phyloP scores from a whole-genome alignment of 192 early-diverging fungal species.

The Dispira simplex region DNA sequence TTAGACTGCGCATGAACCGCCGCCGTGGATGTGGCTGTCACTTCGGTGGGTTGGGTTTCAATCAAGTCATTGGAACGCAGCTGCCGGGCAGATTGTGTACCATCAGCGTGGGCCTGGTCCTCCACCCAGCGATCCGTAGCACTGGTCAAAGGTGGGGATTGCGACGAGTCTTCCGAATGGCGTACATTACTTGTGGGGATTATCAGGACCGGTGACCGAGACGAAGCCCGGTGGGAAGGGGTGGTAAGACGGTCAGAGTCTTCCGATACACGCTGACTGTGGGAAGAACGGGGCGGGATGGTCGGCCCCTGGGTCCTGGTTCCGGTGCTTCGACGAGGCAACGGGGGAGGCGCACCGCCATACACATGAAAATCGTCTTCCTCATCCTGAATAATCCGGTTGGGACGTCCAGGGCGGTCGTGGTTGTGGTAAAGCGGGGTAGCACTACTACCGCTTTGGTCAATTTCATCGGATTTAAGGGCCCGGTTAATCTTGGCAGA shows the following conservation, averaged over 20 bases:
- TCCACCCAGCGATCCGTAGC: conserved; percentile 4
- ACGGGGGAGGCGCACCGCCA: background rate
- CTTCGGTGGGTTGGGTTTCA: background rate
- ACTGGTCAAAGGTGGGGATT: background rate
- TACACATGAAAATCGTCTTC: background rate
- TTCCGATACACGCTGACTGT: background rate
- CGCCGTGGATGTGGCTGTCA: background rate
- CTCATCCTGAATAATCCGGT: conserved; percentile 6
- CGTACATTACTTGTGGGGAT: background rate
- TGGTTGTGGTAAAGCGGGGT: background rate
- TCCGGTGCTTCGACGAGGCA: conserved; percentile 2
- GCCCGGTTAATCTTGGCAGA: conserved; percentile 5
- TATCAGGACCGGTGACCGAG: background rate
- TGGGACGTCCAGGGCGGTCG: background rate
- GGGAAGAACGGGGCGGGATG: background rate
- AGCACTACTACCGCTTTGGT: background rate
- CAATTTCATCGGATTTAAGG: background rate
- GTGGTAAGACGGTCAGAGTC: background rate
- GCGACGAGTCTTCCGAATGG: background rate
- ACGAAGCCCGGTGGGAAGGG: background rate
- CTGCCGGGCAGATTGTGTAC: background rate
- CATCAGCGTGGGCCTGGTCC: background rate
- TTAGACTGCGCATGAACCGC: background rate
- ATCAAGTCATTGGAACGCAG: background rate
- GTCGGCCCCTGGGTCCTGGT: background rate